A percentile compares a stretch with the other conserved stretches of the same genome.
These are phyloP conservation scores for Candida berthetii DNA, from an alignment of 805 yeast genomes.

Conservation along the genomic window DNA sequence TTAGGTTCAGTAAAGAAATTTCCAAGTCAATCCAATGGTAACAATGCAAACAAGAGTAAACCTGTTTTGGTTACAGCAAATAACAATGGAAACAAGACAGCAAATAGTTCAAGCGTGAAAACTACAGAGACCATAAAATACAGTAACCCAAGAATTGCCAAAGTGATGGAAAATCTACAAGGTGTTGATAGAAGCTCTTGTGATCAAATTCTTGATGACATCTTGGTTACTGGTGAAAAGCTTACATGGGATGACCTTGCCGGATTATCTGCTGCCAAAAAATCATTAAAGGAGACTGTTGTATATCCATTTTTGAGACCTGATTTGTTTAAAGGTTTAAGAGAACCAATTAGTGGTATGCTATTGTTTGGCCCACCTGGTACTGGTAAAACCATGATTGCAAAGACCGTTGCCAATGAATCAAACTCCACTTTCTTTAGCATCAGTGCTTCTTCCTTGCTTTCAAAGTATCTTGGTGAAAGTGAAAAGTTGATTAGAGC, in stretches of 20 bases:
- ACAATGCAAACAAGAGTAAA: neutral
- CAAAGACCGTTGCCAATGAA: constrained; percentile 94
- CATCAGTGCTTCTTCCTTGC: constrained; percentile 83
- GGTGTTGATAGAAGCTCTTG: constrained; percentile 83
- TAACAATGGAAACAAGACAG: neutral
- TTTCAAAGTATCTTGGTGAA: constrained; percentile 87
- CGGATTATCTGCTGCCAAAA: constrained; percentile 85
- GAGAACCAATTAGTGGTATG: constrained; percentile 98
- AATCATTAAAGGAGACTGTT: constrained; percentile 86
- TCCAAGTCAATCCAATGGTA: neutral
- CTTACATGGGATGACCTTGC: constrained; percentile 95
- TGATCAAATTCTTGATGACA: constrained; percentile 79
- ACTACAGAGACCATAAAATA: constrained; percentile 2
- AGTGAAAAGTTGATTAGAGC: constrained; percentile 92
- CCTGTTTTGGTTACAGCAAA: neutral
- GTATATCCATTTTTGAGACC: constrained; percentile 95
- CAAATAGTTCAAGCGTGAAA: neutral
- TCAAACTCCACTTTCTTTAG: constrained; percentile 89
- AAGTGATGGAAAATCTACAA: constrained; percentile 26
- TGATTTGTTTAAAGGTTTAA: constrained; percentile 80
- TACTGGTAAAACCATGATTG: constrained; percentile 97
- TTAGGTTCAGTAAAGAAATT: neutral
- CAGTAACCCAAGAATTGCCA: constrained; percentile 15
- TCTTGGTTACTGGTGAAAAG: constrained; percentile 84
- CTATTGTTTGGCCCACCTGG: constrained; percentile 96